Conservation (phyloP, 148 eudicot species). For the Camellia granthamiana region DNA sequence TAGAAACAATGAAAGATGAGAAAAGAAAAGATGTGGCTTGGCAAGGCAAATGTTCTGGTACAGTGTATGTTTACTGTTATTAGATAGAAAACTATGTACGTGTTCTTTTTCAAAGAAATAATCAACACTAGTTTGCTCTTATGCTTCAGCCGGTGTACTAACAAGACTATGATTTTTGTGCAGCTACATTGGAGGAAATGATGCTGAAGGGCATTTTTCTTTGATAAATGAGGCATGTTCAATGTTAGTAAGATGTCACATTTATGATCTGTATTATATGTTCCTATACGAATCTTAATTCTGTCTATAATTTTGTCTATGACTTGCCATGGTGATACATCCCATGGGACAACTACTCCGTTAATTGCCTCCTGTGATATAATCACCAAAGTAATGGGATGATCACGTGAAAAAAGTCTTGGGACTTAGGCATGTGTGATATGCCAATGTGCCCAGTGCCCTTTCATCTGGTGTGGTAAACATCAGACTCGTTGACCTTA, state of each 20-base stretch:
- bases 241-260: conserved; percentile 59
- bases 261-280: not conserved
- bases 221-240: conserved; percentile 94
- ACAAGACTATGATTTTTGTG: conserved; percentile 25
- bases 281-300: not conserved
- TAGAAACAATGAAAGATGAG: conserved; percentile 66
- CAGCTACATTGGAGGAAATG: conserved; percentile 92
- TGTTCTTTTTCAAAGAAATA: not conserved
- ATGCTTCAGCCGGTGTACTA: not conserved
- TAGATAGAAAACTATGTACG: not conserved
- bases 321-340: no score
- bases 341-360: no score
- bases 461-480: no score
- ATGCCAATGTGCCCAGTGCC: no score
- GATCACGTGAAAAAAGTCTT: no score
- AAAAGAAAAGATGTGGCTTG: conserved; percentile 74
- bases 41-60: conserved; percentile 99
- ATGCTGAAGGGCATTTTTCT: conserved; percentile 87
- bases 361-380: no score
- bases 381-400: no score
- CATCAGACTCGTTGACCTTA: no score
- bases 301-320: no score
- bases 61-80: conserved; percentile 69
- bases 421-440: no score
- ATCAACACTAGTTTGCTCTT: conserved; percentile 1